Conservation (phyloP, 2,329 filamentous ascomycete genomes). For the Alternaria sp. region DNA sequence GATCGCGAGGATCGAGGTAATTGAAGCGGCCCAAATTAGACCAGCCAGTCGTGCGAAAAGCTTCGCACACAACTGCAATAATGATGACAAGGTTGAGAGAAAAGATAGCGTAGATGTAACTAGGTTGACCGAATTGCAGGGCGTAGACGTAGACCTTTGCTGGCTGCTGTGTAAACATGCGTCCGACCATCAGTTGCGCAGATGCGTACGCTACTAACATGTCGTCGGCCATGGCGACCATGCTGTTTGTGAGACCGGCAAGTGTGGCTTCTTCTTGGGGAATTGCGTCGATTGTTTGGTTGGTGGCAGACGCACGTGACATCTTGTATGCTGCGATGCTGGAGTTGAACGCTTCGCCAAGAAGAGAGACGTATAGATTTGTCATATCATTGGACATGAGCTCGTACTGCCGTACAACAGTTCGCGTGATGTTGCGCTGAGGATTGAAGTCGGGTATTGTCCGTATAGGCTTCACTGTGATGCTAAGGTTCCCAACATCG, state of each 20-base stretch:
- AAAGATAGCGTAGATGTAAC: slow-evolving; percentile 44
- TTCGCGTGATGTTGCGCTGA: slow-evolving; percentile 40
- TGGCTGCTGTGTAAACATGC: slow-evolving; percentile 21
- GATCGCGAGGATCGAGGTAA: slow-evolving; percentile 41
- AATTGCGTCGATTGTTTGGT: slow-evolving; percentile 17
- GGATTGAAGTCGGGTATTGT: slow-evolving; percentile 39
- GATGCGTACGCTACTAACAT: slow-evolving; percentile 45
- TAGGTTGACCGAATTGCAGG: slow-evolving; percentile 37
- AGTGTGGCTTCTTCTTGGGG: slow-evolving; percentile 32
- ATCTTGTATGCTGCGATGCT: slow-evolving; percentile 44
- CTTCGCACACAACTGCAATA: slow-evolving; percentile 34
- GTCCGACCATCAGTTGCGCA: slow-evolving; percentile 48
- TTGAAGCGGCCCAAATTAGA: slow-evolving; percentile 34
- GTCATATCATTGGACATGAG: slow-evolving; percentile 51
- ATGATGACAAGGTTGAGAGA: slow-evolving; percentile 37
- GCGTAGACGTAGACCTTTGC: slow-evolving; percentile 29
- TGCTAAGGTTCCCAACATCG: slow-evolving; percentile 37
- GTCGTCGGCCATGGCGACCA: slow-evolving; percentile 40
- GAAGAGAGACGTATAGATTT: slow-evolving; percentile 49
- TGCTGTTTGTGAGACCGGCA: slow-evolving; percentile 33
- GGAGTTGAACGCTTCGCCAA: slow-evolving; percentile 48
- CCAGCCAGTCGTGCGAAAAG: slow-evolving; percentile 37
- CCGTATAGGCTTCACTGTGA: slow-evolving; percentile 31
- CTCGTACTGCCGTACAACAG: slow-evolving; percentile 46
- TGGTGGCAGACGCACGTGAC: slow-evolving; percentile 18